Conservation (phyloP, 352 stramenopile genomes). For the Phytophthora agathidicida region DNA sequence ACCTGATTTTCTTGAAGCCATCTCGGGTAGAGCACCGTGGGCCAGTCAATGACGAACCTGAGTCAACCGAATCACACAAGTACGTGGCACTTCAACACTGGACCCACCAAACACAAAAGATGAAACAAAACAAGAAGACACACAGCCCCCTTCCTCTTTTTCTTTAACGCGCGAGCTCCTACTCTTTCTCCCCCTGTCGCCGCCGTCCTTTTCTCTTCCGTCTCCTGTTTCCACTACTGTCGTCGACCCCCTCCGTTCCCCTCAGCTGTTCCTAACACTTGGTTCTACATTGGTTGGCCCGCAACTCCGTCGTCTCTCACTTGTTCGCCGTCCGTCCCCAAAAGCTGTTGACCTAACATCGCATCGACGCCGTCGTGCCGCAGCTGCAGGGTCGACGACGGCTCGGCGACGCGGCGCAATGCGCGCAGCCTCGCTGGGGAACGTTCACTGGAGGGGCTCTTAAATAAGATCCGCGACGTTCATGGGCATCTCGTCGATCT, state of each 20-base stretch:
- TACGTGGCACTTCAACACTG: not conserved
- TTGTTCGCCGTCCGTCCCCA: constrained; percentile 33
- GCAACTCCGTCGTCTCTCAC: constrained; percentile 37
- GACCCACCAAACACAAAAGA: not conserved
- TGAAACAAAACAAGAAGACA: constrained; percentile 47
- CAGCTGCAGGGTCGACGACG: constrained; percentile 3
- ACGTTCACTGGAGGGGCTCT: constrained; percentile 39
- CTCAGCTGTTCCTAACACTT: constrained; percentile 43
- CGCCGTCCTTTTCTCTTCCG: constrained; percentile 19
- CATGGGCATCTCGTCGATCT: constrained; percentile 99
- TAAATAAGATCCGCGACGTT: constrained; percentile 99
- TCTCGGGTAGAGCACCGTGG: constrained; percentile 10
- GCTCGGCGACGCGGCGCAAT: constrained; percentile 10
- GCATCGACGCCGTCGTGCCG: constrained; percentile 2
- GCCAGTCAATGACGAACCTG: constrained; percentile 13
- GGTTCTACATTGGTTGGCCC: constrained; percentile 42
- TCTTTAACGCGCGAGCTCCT: constrained; percentile 23
- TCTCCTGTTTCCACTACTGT: constrained; percentile 19
- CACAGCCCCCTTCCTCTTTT: constrained; percentile 37
- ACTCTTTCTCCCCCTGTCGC: constrained; percentile 6
- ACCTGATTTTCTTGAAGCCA: constrained; percentile 34
- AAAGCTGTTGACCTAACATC: constrained; percentile 2
- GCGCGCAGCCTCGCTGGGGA: constrained; percentile 20
- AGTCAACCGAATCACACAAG: not conserved
- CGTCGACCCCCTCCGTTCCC: constrained; percentile 38